These are phyloP conservation scores for Magnusiomyces paraingens DNA, from an alignment of 1,139 yeast genomes.

Conservation along the genomic window DNA sequence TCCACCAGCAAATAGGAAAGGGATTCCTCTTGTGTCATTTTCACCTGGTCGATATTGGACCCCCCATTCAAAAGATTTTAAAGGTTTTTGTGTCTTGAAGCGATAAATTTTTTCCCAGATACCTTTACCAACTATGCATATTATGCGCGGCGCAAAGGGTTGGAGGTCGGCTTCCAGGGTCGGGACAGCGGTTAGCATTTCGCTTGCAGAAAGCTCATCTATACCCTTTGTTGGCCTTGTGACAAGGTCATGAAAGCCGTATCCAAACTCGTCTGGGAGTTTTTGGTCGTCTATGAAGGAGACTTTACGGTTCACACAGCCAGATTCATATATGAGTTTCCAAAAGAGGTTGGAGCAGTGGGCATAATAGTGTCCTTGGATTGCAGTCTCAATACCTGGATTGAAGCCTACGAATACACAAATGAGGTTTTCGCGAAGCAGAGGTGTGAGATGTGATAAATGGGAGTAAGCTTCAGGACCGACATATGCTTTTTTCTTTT, in stretches of 20 bases:
- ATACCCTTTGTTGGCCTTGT: constrained; percentile 58
- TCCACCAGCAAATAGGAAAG: constrained; percentile 21
- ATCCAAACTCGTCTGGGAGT: constrained; percentile 40
- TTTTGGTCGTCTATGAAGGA: constrained; percentile 40
- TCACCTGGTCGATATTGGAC: constrained; percentile 31
- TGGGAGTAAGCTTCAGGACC: constrained; percentile 26
- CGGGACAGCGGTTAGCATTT: constrained; percentile 53
- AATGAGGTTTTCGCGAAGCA: constrained; percentile 30
- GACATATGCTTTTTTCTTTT: background rate
- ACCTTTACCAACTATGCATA: constrained; percentile 68
- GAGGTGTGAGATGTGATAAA: constrained; percentile 34
- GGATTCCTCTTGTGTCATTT: background rate
- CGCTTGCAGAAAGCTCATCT: constrained; percentile 45
- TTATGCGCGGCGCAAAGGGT: constrained; percentile 35
- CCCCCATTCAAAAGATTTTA: constrained; percentile 46
- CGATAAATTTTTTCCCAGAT: constrained; percentile 62
- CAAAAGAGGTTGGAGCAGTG: constrained; percentile 66
- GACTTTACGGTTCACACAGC: constrained; percentile 36
- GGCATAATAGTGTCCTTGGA: constrained; percentile 66
- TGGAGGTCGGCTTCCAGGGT: constrained; percentile 44
- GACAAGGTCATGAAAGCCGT: constrained; percentile 72
- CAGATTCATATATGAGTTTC: constrained; percentile 54
- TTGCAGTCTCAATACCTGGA: constrained; percentile 63
- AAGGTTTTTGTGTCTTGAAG: constrained; percentile 28
- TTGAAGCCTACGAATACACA: constrained; percentile 66